Evolutionary conservation across 2,329 filamentous ascomycete genomes (phyloP).

Genomic region (Trichophyton benhamiae): DNA sequence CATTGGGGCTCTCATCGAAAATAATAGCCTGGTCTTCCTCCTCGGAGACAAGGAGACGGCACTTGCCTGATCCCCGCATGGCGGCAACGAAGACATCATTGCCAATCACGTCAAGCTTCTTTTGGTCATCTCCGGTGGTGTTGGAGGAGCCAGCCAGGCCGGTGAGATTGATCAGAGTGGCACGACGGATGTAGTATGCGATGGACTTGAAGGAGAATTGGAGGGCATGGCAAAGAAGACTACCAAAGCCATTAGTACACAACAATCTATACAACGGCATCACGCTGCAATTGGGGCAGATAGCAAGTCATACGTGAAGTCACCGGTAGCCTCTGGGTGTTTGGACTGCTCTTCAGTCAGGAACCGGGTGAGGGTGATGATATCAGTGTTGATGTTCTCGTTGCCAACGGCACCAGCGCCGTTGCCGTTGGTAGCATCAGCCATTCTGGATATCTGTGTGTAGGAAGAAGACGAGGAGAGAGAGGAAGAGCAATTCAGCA

Average conservation of each 20-base stretch:
- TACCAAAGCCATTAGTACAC: conserved; percentile 27
- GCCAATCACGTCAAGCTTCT: conserved; percentile 98
- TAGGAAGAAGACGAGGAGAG: not conserved
- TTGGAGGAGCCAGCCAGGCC: conserved; percentile 92
- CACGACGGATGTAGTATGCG: conserved; percentile 95
- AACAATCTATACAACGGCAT: conserved; percentile 4
- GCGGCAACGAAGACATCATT: conserved; percentile 95
- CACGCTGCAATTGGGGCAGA: not conserved
- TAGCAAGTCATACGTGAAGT: conserved; percentile 69
- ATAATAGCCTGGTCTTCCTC: conserved; percentile 89
- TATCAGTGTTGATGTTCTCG: conserved; percentile 89
- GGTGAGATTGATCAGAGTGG: conserved; percentile 87
- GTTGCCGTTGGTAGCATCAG: conserved; percentile 29
- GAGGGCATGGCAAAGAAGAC: conserved; percentile 88
- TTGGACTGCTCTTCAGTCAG: conserved; percentile 92
- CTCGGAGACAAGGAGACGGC: conserved; percentile 87
- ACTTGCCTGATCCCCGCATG: conserved; percentile 86
- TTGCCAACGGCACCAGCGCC: conserved; percentile 42
- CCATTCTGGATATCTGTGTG: conserved; percentile 22
- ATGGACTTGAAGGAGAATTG: conserved; percentile 99
- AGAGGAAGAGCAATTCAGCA: not conserved
- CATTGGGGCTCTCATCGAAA: conserved; percentile 61
- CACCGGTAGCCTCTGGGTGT: conserved; percentile 86
- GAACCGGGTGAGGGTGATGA: conserved; percentile 88
- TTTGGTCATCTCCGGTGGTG: conserved; percentile 92